Evolutionary conservation across 2,329 filamentous ascomycete genomes (phyloP), one percentile per base, ranked within the genome.

Genomic region (Colletotrichum simmondsii): DNA sequence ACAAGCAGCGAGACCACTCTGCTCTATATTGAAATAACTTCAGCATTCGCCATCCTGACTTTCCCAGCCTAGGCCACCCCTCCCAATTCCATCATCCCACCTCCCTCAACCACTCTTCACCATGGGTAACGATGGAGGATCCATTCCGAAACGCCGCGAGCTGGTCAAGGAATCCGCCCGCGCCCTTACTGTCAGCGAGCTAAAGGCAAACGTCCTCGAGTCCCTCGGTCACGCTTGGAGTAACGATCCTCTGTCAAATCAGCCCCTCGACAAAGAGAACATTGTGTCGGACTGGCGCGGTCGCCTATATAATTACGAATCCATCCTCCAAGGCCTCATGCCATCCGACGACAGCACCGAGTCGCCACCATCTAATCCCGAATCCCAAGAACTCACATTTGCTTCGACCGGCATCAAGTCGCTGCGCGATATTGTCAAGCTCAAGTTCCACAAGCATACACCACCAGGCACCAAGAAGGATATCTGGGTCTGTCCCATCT

Each of bases 51-150:
- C 11, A 26, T 42, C 5, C 4, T 4, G n/a, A 32, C 37, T 42
- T 8, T 7, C 37, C 6, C 24, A 19, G 65, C n/a, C 19, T 19
- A 14, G n/a, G 14, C 24, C 35, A 28, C 5, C 57, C 52, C 56
- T 52, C 49, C 61, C 26, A 61, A 65, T 32, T 42, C 42, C 6
- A 22, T 42, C 19, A 49, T 14, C 6, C 19, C 59, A 7, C 10
- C 10, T 22, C 24, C 8, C 28, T 28, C 12, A 22, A 19, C 22
- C 58, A 58, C n/a, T 69, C 46, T 26, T n/a, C 75, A 80, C 65
- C 77, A 98, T 99, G 97, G 97, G 97, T 81, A 99, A 99, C 85
- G 97, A 99, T 82, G 97, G 97, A 77, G 97, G 97, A 81, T 96
- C 94, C 77, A 99, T 99, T 77, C 97, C 97, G 5, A 98, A 93